Percentiles rank a stretch among this genome's conserved stretches.
These are phyloP conservation scores for Spatholobus suberectus DNA, from an alignment of 306 rosid species.

Conservation along the genomic window DNA sequence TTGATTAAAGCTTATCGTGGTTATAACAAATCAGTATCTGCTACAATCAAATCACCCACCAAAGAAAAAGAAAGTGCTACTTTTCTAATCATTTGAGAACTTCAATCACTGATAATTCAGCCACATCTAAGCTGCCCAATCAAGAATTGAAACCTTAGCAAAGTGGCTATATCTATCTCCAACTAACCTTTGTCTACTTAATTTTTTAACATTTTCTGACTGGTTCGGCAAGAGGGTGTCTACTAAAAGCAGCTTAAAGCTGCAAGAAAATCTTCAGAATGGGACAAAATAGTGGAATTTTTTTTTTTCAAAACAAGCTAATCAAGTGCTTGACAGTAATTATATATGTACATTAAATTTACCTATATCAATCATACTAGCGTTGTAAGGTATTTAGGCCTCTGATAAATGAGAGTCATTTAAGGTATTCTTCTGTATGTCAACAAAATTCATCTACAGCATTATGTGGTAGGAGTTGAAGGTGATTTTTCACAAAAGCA, in stretches of 20 bases:
- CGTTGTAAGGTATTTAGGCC: background rate
- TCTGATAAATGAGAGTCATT: background rate
- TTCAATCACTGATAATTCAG: slow-evolving; percentile 50
- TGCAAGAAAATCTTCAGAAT: slow-evolving; percentile 1
- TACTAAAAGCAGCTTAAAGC: slow-evolving; percentile 30
- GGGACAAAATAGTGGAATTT: slow-evolving; percentile 13
- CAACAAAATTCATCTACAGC: background rate
- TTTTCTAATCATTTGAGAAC: slow-evolving; percentile 48
- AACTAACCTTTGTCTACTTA: slow-evolving; percentile 33
- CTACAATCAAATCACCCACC: slow-evolving; percentile 54
- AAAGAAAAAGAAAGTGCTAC: slow-evolving; percentile 49
- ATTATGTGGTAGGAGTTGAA: background rate
- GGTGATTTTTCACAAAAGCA: background rate
- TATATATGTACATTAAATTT: slow-evolving; percentile 26
- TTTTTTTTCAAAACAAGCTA: slow-evolving; percentile 2
- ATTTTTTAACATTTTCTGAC: background rate
- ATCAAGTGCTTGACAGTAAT: background rate
- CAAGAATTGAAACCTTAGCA: slow-evolving; percentile 41
- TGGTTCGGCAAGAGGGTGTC: slow-evolving; percentile 23
- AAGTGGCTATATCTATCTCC: slow-evolving; percentile 48
- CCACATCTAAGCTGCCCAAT: slow-evolving; percentile 50
- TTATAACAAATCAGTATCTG: slow-evolving; percentile 41
- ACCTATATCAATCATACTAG: background rate
- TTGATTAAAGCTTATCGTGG: slow-evolving; percentile 56
- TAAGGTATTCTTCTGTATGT: background rate